phyloP scores from a whole-genome alignment of 225 moss, liverwort and hornwort genomes.

The Pleurozium schreberi region DNA sequence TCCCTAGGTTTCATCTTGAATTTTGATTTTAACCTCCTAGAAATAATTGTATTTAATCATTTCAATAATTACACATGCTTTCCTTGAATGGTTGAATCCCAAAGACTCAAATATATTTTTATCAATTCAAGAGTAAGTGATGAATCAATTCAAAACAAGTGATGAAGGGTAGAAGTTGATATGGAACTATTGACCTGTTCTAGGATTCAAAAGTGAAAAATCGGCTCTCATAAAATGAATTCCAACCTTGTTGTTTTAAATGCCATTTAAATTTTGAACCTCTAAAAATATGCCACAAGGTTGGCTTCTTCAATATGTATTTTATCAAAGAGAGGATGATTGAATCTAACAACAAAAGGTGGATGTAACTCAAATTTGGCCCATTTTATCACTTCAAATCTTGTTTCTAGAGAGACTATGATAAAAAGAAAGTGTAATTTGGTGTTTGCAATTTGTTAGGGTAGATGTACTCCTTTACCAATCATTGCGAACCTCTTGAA shows the following conservation, averaged over 20 bases:
- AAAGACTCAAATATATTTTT: no score
- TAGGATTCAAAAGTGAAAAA: neutral
- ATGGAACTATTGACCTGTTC: neutral
- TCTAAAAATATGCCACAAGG: neutral
- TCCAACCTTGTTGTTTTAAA: no score
- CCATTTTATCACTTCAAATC: neutral
- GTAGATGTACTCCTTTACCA: constrained; percentile 56
- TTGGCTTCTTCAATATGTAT: neutral
- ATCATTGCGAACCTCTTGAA: constrained; percentile 17
- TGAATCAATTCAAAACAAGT: neutral
- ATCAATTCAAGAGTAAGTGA: neutral
- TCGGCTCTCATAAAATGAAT: neutral
- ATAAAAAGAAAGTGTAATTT: neutral
- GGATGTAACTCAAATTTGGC: neutral
- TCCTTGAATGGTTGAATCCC: neutral
- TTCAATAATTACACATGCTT: neutral
- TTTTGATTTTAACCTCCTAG: no score
- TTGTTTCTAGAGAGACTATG: neutral
- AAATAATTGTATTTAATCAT: no score
- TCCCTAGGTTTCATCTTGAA: neutral
- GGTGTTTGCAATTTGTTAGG: constrained; percentile 48
- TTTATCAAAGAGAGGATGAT: neutral
- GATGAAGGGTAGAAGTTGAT: neutral
- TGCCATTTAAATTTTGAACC: neutral
- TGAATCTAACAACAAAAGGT: neutral